A percentile compares a stretch with the other conserved stretches of the same genome.
Conservation (phyloP, 495 filamentous ascomycete genomes). For the Xylaria castorea region DNA sequence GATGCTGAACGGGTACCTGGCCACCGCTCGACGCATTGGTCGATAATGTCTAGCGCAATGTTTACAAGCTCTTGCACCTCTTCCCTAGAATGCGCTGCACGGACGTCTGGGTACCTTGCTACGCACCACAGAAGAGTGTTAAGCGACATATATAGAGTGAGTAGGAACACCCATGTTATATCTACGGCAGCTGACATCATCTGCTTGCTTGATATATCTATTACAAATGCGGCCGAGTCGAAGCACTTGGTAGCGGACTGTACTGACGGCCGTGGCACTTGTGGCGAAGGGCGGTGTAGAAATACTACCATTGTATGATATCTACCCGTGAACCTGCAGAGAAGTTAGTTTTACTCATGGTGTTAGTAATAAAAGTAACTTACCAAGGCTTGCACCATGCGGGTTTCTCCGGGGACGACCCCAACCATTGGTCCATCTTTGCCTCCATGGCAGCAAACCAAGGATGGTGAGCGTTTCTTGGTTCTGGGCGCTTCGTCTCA, state of each 20-base stretch:
- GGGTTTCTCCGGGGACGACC: conserved; percentile 52
- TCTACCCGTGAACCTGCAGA: conserved; percentile 72
- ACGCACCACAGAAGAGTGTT: conserved; percentile 89
- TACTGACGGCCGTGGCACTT: conserved; percentile 81
- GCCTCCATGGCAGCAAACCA: conserved; percentile 84
- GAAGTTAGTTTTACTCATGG: conserved; percentile 19
- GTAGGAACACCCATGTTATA: conserved; percentile 89
- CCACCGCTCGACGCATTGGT: conserved; percentile 80
- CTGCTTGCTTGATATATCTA: conserved; percentile 77
- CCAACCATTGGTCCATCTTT: conserved; percentile 76
- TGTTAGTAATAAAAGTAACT: not conserved
- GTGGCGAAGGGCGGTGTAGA: conserved; percentile 85
- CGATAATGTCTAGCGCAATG: conserved; percentile 75
- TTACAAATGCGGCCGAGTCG: conserved; percentile 79
- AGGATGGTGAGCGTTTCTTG: conserved; percentile 75
- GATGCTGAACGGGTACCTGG: conserved; percentile 85
- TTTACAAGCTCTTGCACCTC: conserved; percentile 75
- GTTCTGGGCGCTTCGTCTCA: conserved; percentile 74
- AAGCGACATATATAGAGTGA: conserved; percentile 83
- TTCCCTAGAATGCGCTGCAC: conserved; percentile 68
- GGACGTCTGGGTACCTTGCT: conserved; percentile 78
- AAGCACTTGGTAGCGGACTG: conserved; percentile 78
- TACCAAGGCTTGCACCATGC: conserved; percentile 61
- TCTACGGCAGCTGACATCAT: conserved; percentile 77
- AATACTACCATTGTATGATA: conserved; percentile 86